Base-by-base conservation (phyloP, 179 eudicot genomes). In the Dionaea muscipula region DNA sequence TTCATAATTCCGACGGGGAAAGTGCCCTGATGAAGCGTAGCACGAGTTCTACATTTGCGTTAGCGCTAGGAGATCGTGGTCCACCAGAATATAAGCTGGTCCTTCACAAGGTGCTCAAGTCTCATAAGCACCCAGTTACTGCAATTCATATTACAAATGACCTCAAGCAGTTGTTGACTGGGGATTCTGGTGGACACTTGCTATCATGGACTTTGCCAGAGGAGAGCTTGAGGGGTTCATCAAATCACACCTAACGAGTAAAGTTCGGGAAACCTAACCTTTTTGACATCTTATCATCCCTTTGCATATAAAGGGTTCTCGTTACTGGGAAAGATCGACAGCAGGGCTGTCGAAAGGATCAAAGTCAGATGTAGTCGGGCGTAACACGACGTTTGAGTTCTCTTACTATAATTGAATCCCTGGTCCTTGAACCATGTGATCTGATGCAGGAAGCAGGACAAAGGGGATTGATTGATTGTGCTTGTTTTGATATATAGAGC, bases 131-230 rank as follows among this genome's bases (percentile, higher is more conserved):
- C 58, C 84, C 96, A 1, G 89, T 91, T 46, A 91, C 98, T 4
- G 94, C 98, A 14, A 80, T 91, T 48, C 81, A 75, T 59, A 61
- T 91, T 36, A 77, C 98, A 17, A 56, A 56, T 50, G 98, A 91
- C 63, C 65, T 82, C 60, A 91, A 91, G 66, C 96, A 84, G 68
- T 51, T 91, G 64, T 68, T 91, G 63, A 84, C 80, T 59, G 98
- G 96, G 40, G 98, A 91, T 68, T 81, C 93, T 37, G 67, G 69
- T 22, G 98, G 98, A 33, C 84, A 82, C 61, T 71, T 91, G 69
- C 10, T 87, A 51, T 91, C 98, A 10, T 91, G 98, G 98, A 84
- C 93, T 5, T 55, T 91, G 59, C 83, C 84, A 0, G 98, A 86
- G 24, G 94, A 91, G 55, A 75, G 76, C 71, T 72, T 88, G 61